Conservation (phyloP, 139 green algal species). For the Chlamydomonas incerta region DNA sequence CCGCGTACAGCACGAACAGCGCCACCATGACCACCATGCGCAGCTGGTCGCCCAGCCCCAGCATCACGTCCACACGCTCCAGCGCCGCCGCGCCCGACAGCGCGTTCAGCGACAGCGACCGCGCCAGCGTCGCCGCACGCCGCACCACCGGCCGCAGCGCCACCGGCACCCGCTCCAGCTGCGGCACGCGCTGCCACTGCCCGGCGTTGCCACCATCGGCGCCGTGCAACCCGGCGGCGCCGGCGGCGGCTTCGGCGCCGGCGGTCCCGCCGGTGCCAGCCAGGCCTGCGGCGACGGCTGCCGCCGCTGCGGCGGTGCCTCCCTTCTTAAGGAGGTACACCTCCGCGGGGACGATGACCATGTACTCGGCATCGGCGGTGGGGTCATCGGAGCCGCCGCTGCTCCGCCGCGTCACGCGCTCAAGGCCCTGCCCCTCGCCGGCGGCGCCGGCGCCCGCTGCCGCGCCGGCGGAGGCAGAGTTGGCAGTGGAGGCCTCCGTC, state of each 20-base stretch:
- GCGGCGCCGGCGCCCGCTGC: no score
- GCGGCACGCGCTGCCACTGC: neutral
- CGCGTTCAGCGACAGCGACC: neutral
- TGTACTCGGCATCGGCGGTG: neutral
- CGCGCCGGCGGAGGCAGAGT: no score
- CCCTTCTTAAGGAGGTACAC: neutral
- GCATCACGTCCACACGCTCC: neutral
- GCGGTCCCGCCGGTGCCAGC: neutral
- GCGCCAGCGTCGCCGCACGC: neutral
- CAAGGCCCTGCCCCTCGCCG: no score
- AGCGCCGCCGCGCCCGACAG: neutral
- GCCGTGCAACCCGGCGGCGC: no score
- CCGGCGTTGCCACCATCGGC: neutral
- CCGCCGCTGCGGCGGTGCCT: no score
- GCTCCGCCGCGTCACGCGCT: no score
- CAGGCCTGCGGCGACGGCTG: no score
- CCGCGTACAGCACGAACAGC: slow-evolving; percentile 7
- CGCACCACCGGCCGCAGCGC: neutral
- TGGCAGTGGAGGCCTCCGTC: no score
- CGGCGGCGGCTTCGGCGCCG: neutral
- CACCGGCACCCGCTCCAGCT: neutral
- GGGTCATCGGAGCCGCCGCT: neutral
- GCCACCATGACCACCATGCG: neutral
- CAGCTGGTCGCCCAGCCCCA: slow-evolving; percentile 2
- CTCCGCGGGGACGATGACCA: neutral